Evolutionary conservation across 2,329 filamentous ascomycete genomes (phyloP).

Genomic region (Scleromitrula shiraiana): DNA sequence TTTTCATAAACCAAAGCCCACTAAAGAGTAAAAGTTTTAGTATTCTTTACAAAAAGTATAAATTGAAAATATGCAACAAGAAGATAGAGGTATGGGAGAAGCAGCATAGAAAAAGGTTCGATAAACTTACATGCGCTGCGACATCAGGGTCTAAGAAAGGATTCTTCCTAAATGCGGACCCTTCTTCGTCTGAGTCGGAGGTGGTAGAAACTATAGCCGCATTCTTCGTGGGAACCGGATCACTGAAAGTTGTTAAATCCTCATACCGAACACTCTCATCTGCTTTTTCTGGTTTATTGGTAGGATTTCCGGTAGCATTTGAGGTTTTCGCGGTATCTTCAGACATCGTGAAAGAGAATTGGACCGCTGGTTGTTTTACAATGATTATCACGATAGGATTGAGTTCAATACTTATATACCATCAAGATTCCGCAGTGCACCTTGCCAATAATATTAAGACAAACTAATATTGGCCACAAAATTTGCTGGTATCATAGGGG

Average conservation of each 20-base stretch:
- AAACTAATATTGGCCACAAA: too few relatives aligned
- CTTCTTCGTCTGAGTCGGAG: conserved; percentile 16
- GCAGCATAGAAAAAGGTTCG: too few relatives aligned
- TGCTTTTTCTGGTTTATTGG: conserved; percentile 6
- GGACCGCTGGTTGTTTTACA: too few relatives aligned
- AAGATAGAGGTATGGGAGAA: too few relatives aligned
- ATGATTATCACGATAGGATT: too few relatives aligned
- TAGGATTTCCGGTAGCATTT: not conserved
- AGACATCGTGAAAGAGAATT: conserved; percentile 1
- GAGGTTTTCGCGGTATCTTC: not conserved
- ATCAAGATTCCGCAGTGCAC: too few relatives aligned
- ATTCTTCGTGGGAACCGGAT: conserved; percentile 10
- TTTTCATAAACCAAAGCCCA: conserved; percentile 22
- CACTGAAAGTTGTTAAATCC: conserved; percentile 13
- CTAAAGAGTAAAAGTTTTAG: too few relatives aligned
- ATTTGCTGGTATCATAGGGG: too few relatives aligned
- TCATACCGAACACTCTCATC: conserved; percentile 12
- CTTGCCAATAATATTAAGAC: too few relatives aligned
- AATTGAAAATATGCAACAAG: too few relatives aligned
- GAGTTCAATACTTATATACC: not conserved
- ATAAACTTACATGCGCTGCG: too few relatives aligned
- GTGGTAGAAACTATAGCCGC: not conserved
- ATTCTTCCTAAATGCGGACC: conserved; percentile 13
- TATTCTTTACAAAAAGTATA: too few relatives aligned
- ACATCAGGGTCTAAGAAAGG: conserved; percentile 24